Conservation (phyloP, 176 grass and related monocot species). For the Ampelocalamus luodianensis region DNA sequence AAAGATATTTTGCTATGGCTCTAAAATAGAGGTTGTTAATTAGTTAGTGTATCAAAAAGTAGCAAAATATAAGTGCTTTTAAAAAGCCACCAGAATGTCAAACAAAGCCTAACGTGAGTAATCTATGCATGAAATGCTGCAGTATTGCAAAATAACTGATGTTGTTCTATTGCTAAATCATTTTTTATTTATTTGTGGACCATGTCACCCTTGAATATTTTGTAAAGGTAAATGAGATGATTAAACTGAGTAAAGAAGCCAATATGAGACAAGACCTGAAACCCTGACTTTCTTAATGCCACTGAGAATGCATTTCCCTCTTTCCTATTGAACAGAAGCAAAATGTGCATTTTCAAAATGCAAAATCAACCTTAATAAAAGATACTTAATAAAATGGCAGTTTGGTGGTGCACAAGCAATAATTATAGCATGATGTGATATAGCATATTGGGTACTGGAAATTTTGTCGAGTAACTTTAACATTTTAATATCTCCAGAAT, state of each 20-base stretch:
- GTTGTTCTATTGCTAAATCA: neutral
- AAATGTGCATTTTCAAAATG: neutral
- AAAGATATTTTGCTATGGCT: neutral
- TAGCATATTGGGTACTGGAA: neutral
- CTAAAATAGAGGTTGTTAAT: neutral
- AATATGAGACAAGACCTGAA: neutral
- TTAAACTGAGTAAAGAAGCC: slow-evolving; percentile 21
- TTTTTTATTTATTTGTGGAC: slow-evolving; percentile 5
- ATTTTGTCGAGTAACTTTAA: neutral
- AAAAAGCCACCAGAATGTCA: slow-evolving; percentile 1
- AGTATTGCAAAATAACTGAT: slow-evolving; percentile 1
- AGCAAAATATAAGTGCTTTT: neutral
- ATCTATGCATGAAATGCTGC: slow-evolving; percentile 1
- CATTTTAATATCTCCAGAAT: slow-evolving; percentile 10
- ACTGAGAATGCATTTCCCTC: slow-evolving; percentile 7
- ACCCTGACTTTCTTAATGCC: slow-evolving; percentile 14
- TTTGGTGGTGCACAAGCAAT: neutral
- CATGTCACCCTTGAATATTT: slow-evolving; percentile 9
- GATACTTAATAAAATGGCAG: neutral
- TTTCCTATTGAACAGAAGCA: neutral
- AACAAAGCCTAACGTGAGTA: slow-evolving; percentile 18
- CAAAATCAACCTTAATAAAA: slow-evolving; percentile 7
- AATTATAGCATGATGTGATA: slow-evolving; percentile 4
- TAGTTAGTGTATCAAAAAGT: slow-evolving; percentile 2
- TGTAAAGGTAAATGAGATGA: slow-evolving; percentile 9